Percentiles rank a stretch among this genome's conserved stretches.
These are phyloP conservation scores for Clohesyomyces aquaticus DNA, from an alignment of 495 filamentous ascomycete genomes.

Conservation along the genomic window DNA sequence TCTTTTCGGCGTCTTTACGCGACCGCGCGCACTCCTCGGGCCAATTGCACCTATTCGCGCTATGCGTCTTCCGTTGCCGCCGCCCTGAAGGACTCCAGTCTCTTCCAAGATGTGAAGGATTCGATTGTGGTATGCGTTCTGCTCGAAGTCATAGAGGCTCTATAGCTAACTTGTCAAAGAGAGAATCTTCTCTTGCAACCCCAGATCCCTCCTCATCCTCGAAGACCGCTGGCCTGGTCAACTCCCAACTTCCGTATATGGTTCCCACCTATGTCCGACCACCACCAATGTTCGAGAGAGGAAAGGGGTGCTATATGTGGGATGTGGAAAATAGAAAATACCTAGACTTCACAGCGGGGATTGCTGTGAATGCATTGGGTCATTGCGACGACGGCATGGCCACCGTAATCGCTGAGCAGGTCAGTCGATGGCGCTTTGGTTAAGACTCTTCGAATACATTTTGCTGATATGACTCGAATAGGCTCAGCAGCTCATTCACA, in stretches of 20 bases:
- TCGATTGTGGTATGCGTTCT: slow-evolving; percentile 44
- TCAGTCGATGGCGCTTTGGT: slow-evolving; percentile 38
- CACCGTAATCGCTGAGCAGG: slow-evolving; percentile 75
- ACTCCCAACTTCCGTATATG: slow-evolving; percentile 80
- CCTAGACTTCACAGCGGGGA: slow-evolving; percentile 92
- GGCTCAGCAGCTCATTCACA: slow-evolving; percentile 80
- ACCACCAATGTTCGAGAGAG: slow-evolving; percentile 84
- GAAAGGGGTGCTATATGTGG: slow-evolving; percentile 83
- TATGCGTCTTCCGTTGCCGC: slow-evolving; percentile 44
- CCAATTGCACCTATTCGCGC: slow-evolving; percentile 10
- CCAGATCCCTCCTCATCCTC: slow-evolving; percentile 82
- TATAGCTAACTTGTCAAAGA: slow-evolving; percentile 48
- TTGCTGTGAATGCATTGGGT: slow-evolving; percentile 91
- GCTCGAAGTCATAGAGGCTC: not conserved
- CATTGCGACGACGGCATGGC: slow-evolving; percentile 78
- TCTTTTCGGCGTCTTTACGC: slow-evolving; percentile 26
- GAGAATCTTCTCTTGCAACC: slow-evolving; percentile 67
- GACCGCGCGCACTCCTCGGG: slow-evolving; percentile 20
- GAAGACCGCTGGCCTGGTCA: slow-evolving; percentile 70
- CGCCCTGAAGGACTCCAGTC: slow-evolving; percentile 44
- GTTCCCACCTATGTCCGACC: slow-evolving; percentile 93
- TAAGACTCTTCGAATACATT: not conserved
- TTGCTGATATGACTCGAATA: slow-evolving; percentile 40
- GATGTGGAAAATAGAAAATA: slow-evolving; percentile 88
- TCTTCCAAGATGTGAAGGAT: slow-evolving; percentile 43